Base-by-base conservation (phyloP, 2,329 filamentous ascomycete genomes). In the Colletotrichum falcatum region DNA sequence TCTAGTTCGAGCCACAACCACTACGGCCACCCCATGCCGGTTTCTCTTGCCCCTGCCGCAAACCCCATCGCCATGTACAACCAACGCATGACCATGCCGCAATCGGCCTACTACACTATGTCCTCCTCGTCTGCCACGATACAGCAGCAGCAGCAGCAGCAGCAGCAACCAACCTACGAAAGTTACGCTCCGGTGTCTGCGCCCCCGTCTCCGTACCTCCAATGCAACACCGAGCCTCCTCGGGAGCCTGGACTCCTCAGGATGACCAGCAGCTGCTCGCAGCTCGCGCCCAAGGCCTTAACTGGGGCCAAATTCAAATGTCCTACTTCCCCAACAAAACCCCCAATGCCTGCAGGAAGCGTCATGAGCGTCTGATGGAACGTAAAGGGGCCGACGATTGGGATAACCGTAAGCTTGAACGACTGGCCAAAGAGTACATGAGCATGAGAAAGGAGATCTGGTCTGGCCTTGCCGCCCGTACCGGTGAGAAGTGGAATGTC, bases 281-380 rank as follows among this genome's bases (percentile, higher is more conserved):
- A 53, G 92, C 93, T 20, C 89, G 94, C 63, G 88, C 91, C 58
- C 89, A 91, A 76, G 92, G 92, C 30, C 87, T 94, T 78, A 95
- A 95, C 81, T 97, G 94, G 94, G 88, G 89, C 64, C 91, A 93
- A 75, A 96, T 97, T 77, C 91, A 94, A 75, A 85, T 86, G 72
- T 88, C 87, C 72, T 89, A 94, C 81, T 97, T 97, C 79, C 92
- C 91, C 1, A 86, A 82, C 78, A 97, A 97, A 84, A 90, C 89
- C 11, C 84, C 91, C 69, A 96, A 96, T 79, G 94, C 94, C 23
- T 97, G 94, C 82, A 92, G 94, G 73, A 97, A 97, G 83, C 89
- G 94, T 65, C 94, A 97, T 76, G 94, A 97, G 81, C 88, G 94
- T 49, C 83, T 97, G 74, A 91, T 95, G 86, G 92, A 95, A 81